These are phyloP conservation scores for Alnus glutinosa DNA, from an alignment of 306 rosid genomes.

Conservation along the genomic window DNA sequence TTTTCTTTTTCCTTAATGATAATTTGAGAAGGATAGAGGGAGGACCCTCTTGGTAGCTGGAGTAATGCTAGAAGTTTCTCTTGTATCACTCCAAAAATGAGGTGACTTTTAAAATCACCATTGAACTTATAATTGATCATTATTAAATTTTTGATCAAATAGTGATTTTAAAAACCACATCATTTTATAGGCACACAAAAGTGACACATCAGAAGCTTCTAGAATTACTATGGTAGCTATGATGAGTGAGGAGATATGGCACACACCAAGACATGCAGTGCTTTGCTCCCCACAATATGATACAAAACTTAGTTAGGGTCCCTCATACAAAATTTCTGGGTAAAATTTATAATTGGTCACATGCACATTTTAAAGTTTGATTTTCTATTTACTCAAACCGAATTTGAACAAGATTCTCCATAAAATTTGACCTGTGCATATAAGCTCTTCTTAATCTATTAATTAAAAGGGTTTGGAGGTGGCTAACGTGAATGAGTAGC, in stretches of 20 bases:
- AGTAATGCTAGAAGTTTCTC: too few species aligned
- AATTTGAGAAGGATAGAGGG: not conserved
- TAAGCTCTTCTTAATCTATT: not conserved
- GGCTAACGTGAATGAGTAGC: not conserved
- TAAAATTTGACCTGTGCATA: not conserved
- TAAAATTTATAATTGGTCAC: not conserved
- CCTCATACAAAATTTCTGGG: not conserved
- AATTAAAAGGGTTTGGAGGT: not conserved
- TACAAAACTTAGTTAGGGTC: not conserved
- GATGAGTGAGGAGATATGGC: not conserved
- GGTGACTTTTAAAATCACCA: too few species aligned
- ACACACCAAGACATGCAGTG: not conserved
- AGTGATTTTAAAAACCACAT: too few species aligned
- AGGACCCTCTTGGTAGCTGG: not conserved
- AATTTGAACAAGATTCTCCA: not conserved
- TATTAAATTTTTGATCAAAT: too few species aligned
- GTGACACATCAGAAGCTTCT: too few species aligned
- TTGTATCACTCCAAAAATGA: too few species aligned
- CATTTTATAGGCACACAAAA: too few species aligned
- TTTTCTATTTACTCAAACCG: not conserved
- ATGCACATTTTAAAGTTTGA: not conserved
- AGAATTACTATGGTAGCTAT: too few species aligned
- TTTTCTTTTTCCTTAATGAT: not conserved
- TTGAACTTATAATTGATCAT: too few species aligned
- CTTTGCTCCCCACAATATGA: not conserved